These are phyloP conservation scores for Calonectria honghensis DNA, from an alignment of 2,329 filamentous ascomycete species.

Conservation along the genomic window DNA sequence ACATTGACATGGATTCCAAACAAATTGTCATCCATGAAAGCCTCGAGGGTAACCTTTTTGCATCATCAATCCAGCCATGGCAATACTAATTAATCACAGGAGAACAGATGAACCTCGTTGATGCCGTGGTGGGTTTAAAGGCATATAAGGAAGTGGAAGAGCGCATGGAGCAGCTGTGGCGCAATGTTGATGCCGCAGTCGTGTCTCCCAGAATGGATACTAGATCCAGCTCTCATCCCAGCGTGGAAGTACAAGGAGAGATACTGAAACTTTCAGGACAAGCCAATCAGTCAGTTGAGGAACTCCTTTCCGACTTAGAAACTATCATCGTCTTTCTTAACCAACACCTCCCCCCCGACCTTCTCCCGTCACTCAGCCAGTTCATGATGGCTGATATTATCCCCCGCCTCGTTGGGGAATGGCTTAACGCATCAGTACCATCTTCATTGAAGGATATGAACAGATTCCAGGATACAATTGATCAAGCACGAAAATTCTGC, in stretches of 20 bases:
- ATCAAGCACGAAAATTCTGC: conserved; percentile 79
- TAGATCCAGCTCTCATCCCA: conserved; percentile 59
- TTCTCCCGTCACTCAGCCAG: conserved; percentile 77
- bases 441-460: conserved; percentile 82
- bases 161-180: conserved; percentile 77
- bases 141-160: conserved; percentile 77
- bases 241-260: conserved; percentile 65
- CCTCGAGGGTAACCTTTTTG: conserved; percentile 66
- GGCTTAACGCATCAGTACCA: conserved; percentile 87
- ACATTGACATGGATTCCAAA: conserved; percentile 73
- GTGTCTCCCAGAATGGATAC: conserved; percentile 75
- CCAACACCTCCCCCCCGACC: conserved; percentile 70
- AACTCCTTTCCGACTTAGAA: conserved; percentile 73
- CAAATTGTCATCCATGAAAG: conserved; percentile 74
- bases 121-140: conserved; percentile 74
- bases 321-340: conserved; percentile 71
- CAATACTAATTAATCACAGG: conserved; percentile 59
- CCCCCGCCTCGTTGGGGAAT: conserved; percentile 80
- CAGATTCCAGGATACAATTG: conserved; percentile 82
- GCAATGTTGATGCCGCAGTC: conserved; percentile 77
- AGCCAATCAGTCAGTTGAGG: conserved; percentile 67
- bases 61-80: not conserved
- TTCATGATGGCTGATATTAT: conserved; percentile 83
- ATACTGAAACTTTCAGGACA: conserved; percentile 65
- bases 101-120: conserved; percentile 71